Evolutionary conservation across 495 filamentous ascomycete genomes (phyloP), one percentile per base, ranked within the genome.

Genomic region (Sporormia fimetaria): DNA sequence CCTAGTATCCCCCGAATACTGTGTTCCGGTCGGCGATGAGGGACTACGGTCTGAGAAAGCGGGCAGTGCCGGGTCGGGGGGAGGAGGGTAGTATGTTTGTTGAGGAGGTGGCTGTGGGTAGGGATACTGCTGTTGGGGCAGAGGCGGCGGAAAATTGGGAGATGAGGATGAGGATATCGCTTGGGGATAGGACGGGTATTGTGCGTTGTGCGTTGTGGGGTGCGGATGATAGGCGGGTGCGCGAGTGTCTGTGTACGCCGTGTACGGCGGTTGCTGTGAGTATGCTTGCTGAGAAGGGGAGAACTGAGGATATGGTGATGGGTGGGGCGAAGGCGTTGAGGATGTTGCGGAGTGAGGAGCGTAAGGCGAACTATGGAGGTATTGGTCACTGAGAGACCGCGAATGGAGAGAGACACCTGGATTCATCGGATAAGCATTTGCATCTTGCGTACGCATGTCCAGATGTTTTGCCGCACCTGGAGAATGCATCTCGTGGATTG

Each of bases 81-180:
- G 47, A 16, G 47, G 47, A 4, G 47, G 47, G 35, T 44, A 51
- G 37, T 51, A 51, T 12, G 33, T 26, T 26, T 51, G 40, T 4
- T 23, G 33, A 14, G 43, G 37, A 2, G 15, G 34, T 5, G 40
- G 47, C 21, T 40, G 23, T n/a, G 47, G 40, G 33, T 50, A 50
- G 1, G 47, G 34, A 15, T 26, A 36, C 17, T 51, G 22, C 23
- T 24, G 34, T 23, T 44, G 41, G 40, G 24, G 17, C 10, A 20
- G 22, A n/a, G 12, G 15, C n/a, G 33, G 6, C 4, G 4, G 40
- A 21, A 10, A 24, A 41, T 20, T 29, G 46, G 46, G 39, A 43
- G 4, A 34, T 34, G 17, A 34, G 31, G 31, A 18, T 34, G 15
- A 18, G 17, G 21, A 17, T 34, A 18, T 34, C 21, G 31, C 15